These are phyloP conservation scores for Metarhizium anisopliae DNA, from an alignment of 2,329 filamentous ascomycete species.

Conservation along the genomic window DNA sequence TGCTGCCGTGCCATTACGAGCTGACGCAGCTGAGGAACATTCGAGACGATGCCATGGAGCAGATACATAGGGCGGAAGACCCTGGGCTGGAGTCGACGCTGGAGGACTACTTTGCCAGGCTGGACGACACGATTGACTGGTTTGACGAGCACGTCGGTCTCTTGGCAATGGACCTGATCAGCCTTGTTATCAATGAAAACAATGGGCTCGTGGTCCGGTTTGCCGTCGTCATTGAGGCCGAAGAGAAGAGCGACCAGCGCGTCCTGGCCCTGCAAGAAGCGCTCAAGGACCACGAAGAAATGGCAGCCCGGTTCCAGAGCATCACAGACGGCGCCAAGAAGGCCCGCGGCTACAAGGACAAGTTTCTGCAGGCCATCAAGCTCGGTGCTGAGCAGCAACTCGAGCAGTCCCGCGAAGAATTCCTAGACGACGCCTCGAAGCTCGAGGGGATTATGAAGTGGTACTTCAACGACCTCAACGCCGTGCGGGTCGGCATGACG, in stretches of 20 bases:
- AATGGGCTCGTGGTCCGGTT: constrained; percentile 83
- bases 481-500: constrained; percentile 87
- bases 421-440: constrained; percentile 72
- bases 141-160: constrained; percentile 92
- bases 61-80: constrained; percentile 74
- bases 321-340: constrained; percentile 91
- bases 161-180: constrained; percentile 83
- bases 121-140: constrained; percentile 84
- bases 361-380: constrained; percentile 76
- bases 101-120: constrained; percentile 76
- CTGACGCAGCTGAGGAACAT: constrained; percentile 89
- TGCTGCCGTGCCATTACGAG: constrained; percentile 84
- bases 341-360: constrained; percentile 91
- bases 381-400: constrained; percentile 68
- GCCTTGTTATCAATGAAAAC: constrained; percentile 77
- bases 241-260: constrained; percentile 92
- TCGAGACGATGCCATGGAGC: constrained; percentile 90
- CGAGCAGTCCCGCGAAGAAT: constrained; percentile 59
- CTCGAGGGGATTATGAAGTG: constrained; percentile 86
- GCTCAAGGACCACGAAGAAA: constrained; percentile 89
- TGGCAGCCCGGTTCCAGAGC: constrained; percentile 86
- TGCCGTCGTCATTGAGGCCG: constrained; percentile 85
- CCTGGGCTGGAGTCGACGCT: constrained; percentile 69
- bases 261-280: constrained; percentile 89
- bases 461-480: constrained; percentile 97